Conservation (phyloP, 202 grass and related monocot genomes). For the Musa balbisiana region DNA sequence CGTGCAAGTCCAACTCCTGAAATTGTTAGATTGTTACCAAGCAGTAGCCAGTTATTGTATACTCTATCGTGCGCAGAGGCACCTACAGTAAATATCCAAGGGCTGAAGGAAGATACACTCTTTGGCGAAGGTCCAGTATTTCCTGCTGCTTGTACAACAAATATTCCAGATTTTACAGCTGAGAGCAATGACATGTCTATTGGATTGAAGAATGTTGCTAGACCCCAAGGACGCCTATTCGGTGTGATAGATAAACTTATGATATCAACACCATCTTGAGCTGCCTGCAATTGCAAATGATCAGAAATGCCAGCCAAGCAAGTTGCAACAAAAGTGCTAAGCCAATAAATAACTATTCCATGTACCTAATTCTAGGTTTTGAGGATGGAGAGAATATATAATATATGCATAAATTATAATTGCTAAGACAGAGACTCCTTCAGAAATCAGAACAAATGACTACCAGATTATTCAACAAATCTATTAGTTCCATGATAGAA, state of each 20-base stretch:
- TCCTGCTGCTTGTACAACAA: slow-evolving; percentile 78
- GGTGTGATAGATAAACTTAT: slow-evolving; percentile 77
- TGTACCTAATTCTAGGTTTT: neutral
- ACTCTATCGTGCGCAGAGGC: slow-evolving; percentile 64
- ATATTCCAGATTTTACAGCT: slow-evolving; percentile 75
- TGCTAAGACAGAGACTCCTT: too few relatives aligned
- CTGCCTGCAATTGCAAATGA: slow-evolving; percentile 44
- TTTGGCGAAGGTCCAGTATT: slow-evolving; percentile 63
- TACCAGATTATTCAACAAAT: too few relatives aligned
- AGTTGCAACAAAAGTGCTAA: neutral
- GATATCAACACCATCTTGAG: slow-evolving; percentile 83
- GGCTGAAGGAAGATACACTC: slow-evolving; percentile 80
- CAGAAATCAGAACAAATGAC: too few relatives aligned
- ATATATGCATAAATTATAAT: too few relatives aligned
- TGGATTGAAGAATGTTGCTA: slow-evolving; percentile 74
- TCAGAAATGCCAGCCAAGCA: neutral
- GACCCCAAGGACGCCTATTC: slow-evolving; percentile 42
- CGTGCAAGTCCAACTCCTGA: slow-evolving; percentile 48
- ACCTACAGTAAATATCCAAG: slow-evolving; percentile 90
- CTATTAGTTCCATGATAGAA: too few relatives aligned
- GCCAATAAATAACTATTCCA: neutral
- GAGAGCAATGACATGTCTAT: slow-evolving; percentile 81
- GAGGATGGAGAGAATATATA: too few relatives aligned
- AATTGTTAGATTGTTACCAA: slow-evolving; percentile 46
- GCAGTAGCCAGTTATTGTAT: slow-evolving; percentile 64